phyloP scores from a whole-genome alignment of 164 flowering plant genomes.

The Taxillus chinensis region DNA sequence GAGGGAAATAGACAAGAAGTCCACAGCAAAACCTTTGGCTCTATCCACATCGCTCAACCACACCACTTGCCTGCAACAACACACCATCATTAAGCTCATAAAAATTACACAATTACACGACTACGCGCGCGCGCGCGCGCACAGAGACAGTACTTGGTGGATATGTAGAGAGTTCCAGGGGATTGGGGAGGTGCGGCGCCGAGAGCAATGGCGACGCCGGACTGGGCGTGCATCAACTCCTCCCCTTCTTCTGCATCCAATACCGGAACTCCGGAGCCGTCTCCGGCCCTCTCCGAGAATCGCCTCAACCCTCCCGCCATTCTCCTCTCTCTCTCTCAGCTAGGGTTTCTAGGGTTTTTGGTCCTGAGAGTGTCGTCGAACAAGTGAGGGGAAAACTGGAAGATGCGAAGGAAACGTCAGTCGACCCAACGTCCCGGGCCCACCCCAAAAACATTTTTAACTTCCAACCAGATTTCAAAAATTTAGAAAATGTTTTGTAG shows the following conservation, averaged over 20 bases:
- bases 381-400: too few species aligned
- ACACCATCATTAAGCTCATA: too few species aligned
- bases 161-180: constrained; percentile 79
- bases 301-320: constrained; percentile 62
- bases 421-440: too few species aligned
- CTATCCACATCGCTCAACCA: constrained; percentile 79
- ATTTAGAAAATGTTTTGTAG: too few species aligned
- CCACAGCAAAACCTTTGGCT: constrained; percentile 68
- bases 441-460: too few species aligned
- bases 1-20: constrained; percentile 70
- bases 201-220: constrained; percentile 55
- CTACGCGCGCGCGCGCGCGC: too few species aligned
- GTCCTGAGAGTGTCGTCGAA: too few species aligned
- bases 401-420: too few species aligned
- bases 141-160: constrained; percentile 41
- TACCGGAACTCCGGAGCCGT: constrained; percentile 49
- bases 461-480: too few species aligned
- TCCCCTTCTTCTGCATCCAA: constrained; percentile 59
- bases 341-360: too few species aligned
- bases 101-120: too few species aligned
- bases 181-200: constrained; percentile 53
- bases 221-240: constrained; percentile 64
- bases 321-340: neutral
- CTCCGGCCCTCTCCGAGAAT: constrained; percentile 44
- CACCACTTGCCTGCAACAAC: constrained; percentile 47